Evolutionary conservation across 23 red algal species (phyloP).

Genomic region (Gracilaria gracilis): DNA sequence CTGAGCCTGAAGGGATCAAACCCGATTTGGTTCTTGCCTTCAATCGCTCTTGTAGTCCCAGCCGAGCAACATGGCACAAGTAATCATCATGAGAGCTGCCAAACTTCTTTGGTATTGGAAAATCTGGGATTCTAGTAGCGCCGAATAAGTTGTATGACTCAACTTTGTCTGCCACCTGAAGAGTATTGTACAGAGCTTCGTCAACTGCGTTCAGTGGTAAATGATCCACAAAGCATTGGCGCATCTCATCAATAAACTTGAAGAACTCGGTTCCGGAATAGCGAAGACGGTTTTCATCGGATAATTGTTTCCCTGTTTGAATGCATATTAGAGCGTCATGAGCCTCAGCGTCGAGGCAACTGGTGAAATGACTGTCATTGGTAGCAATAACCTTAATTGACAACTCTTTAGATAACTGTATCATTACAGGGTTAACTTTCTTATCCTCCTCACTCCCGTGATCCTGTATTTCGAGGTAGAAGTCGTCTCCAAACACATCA

Average conservation of each 20-base stretch:
- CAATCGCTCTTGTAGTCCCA: constrained; percentile 40
- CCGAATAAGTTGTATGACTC: constrained; percentile 77
- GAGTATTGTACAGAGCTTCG: constrained; percentile 80
- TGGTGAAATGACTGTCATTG: constrained; percentile 97
- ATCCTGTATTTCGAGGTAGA: constrained; percentile 96
- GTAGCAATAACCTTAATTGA: constrained; percentile 88
- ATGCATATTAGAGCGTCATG: constrained; percentile 97
- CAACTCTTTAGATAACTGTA: constrained; percentile 66
- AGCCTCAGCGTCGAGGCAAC: constrained; percentile 73
- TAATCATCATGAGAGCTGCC: constrained; percentile 49
- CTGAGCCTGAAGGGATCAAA: background rate
- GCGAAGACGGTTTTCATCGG: constrained; percentile 82
- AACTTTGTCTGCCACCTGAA: constrained; percentile 84
- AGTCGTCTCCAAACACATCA: constrained; percentile 93
- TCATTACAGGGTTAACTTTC: constrained; percentile 73
- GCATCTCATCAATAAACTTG: constrained; percentile 91
- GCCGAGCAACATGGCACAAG: constrained; percentile 45
- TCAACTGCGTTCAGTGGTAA: constrained; percentile 51
- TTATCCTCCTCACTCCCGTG: constrained; percentile 86
- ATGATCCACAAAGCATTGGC: constrained; percentile 79
- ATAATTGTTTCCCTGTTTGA: constrained; percentile 86
- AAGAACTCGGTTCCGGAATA: constrained; percentile 96
- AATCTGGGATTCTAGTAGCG: constrained; percentile 86
- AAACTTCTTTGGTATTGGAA: constrained; percentile 72
- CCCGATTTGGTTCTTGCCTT: constrained; percentile 17